Percentiles rank a stretch among this genome's conserved stretches.
Evolutionary conservation across 495 filamentous ascomycete species (phyloP).

Genomic region (Talaromyces wortmannii): DNA sequence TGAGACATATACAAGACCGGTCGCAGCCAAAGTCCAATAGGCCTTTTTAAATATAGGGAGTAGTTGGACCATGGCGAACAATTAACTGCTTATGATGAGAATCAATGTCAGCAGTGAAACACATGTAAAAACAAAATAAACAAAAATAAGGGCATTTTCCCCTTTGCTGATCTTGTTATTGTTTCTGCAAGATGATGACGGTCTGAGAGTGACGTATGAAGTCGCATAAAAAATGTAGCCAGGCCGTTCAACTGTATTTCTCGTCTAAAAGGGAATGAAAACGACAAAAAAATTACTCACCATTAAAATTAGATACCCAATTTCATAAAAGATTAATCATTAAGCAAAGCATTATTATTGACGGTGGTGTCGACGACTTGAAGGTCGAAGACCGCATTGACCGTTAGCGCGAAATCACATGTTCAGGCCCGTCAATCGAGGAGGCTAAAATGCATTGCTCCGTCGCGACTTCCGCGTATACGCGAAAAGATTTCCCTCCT

Average conservation of each 20-base stretch:
- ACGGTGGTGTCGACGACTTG: too few species aligned
- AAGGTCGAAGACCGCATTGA: too few species aligned
- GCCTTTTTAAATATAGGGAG: conserved; percentile 48
- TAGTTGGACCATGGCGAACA: conserved; percentile 24
- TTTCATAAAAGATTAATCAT: background rate
- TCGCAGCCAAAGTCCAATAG: conserved; percentile 47
- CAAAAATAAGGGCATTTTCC: background rate
- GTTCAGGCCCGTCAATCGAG: too few species aligned
- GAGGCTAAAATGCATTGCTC: too few species aligned
- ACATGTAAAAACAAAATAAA: background rate
- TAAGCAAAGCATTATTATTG: too few species aligned
- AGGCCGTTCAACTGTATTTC: background rate
- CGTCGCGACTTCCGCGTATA: too few species aligned
- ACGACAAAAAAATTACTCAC: background rate
- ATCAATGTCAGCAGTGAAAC: background rate
- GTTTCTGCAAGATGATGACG: too few species aligned
- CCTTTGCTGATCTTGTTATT: too few species aligned
- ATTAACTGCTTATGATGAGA: background rate
- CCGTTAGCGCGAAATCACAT: too few species aligned
- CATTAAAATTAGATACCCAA: background rate
- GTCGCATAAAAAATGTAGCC: background rate
- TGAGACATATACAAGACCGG: conserved; percentile 44
- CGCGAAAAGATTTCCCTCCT: too few species aligned
- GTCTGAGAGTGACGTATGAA: too few species aligned
- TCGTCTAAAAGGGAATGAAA: background rate